These are phyloP conservation scores for Neurospora sp. DNA, from an alignment of 2,329 filamentous ascomycete genomes.

Conservation along the genomic window DNA sequence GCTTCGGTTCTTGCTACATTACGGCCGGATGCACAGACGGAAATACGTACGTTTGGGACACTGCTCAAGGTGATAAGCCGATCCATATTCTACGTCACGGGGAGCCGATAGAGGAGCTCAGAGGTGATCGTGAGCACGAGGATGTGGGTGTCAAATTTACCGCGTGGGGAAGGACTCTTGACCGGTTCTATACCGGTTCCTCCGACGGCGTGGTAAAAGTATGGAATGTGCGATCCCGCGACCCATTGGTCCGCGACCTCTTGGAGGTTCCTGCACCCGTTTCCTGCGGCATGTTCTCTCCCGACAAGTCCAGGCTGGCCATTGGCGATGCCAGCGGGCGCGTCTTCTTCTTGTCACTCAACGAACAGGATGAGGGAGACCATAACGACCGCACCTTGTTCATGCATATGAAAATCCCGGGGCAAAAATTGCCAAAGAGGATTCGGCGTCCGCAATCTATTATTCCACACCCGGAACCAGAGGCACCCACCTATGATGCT, in stretches of 20 bases:
- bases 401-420: constrained; percentile 24
- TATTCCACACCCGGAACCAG: constrained; percentile 40
- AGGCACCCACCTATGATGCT: constrained; percentile 24
- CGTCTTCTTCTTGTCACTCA: constrained; percentile 43
- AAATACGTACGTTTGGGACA: constrained; percentile 54
- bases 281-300: constrained; percentile 48
- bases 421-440: constrained; percentile 20
- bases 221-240: constrained; percentile 45
- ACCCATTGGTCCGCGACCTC: constrained; percentile 41
- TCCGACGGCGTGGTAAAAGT: constrained; percentile 54
- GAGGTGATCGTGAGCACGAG: constrained; percentile 39
- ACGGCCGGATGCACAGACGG: constrained; percentile 54
- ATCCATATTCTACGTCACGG: constrained; percentile 48
- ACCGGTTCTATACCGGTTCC: constrained; percentile 53
- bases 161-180: constrained; percentile 46
- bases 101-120: constrained; percentile 29
- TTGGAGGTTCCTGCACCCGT: constrained; percentile 46
- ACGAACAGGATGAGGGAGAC: constrained; percentile 29
- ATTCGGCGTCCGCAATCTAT: constrained; percentile 38
- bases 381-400: constrained; percentile 23
- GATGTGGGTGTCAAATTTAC: constrained; percentile 56
- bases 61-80: constrained; percentile 41
- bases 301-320: constrained; percentile 42
- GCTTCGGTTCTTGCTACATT: constrained; percentile 38
- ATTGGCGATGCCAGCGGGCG: constrained; percentile 53